Conservation (phyloP, 768 basidiomycete species). For the Hericium coralloides region DNA sequence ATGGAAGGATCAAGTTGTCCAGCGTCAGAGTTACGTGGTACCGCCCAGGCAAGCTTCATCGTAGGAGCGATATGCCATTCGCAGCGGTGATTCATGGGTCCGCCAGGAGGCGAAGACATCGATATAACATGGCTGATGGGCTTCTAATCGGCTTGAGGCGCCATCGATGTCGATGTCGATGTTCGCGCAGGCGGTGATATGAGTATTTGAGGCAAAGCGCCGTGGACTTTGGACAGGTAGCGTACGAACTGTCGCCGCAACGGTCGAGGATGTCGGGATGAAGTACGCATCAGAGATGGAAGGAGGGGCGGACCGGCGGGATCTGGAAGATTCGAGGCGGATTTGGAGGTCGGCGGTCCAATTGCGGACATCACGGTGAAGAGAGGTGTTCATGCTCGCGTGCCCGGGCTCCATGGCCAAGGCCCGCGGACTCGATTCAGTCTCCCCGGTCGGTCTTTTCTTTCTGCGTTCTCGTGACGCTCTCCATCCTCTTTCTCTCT, state of each 20-base stretch:
- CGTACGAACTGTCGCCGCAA: too few relatives aligned
- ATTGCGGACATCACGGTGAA: constrained; percentile 8
- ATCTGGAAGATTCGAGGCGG: too few relatives aligned
- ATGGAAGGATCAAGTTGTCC: too few relatives aligned
- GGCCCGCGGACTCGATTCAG: not conserved
- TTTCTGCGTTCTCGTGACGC: not conserved
- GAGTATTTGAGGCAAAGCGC: too few relatives aligned
- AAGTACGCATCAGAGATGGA: too few relatives aligned
- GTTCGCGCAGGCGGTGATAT: not conserved
- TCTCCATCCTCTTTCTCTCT: not conserved
- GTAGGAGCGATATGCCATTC: too few relatives aligned
- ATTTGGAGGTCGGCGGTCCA: not conserved
- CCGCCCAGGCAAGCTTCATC: too few relatives aligned
- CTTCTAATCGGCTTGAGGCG: not conserved
- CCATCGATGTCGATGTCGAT: not conserved
- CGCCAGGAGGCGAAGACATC: not conserved
- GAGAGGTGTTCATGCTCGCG: not conserved
- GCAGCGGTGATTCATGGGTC: not conserved
- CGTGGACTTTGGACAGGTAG: too few relatives aligned
- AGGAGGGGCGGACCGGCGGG: too few relatives aligned
- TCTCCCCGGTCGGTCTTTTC: not conserved
- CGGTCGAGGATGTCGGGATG: too few relatives aligned
- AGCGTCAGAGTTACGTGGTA: too few relatives aligned
- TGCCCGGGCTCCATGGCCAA: not conserved
- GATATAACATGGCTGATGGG: not conserved